Conservation (phyloP, 2,329 filamentous ascomycete species). For the Tothia fuscella region DNA sequence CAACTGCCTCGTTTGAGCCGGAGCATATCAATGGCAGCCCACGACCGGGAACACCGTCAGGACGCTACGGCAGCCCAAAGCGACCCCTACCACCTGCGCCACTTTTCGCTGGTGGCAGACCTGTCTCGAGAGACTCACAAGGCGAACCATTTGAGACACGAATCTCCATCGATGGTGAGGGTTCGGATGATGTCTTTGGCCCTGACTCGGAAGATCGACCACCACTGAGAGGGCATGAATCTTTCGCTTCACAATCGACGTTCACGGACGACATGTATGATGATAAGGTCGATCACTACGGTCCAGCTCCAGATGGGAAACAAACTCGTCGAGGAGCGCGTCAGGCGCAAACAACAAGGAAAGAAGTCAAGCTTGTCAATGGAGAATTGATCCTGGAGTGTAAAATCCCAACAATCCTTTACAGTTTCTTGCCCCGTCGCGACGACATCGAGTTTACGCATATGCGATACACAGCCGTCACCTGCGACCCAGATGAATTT, state of each 20-base stretch:
- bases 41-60: constrained; percentile 80
- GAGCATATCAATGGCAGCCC: constrained; percentile 81
- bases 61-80: constrained; percentile 75
- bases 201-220: constrained; percentile 44
- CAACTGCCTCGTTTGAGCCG: constrained; percentile 67
- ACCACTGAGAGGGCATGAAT: constrained; percentile 49
- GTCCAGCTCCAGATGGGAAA: constrained; percentile 72
- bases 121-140: constrained; percentile 30
- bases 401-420: constrained; percentile 96
- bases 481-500: constrained; percentile 92
- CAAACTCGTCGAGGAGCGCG: constrained; percentile 82
- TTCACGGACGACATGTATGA: constrained; percentile 46
- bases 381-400: constrained; percentile 95
- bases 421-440: constrained; percentile 87
- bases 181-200: constrained; percentile 61
- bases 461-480: constrained; percentile 98
- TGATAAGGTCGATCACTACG: constrained; percentile 48
- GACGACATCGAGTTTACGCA: constrained; percentile 96
- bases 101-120: constrained; percentile 52
- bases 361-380: constrained; percentile 93
- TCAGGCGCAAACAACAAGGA: constrained; percentile 76
- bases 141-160: constrained; percentile 46
- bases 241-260: constrained; percentile 50
- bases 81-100: constrained; percentile 82
- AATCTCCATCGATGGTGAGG: constrained; percentile 49